A percentile compares a stretch with the other conserved stretches of the same genome.
These are phyloP conservation scores for Colletotrichum liriopes DNA, from an alignment of 2,329 filamentous ascomycete genomes.

Conservation along the genomic window DNA sequence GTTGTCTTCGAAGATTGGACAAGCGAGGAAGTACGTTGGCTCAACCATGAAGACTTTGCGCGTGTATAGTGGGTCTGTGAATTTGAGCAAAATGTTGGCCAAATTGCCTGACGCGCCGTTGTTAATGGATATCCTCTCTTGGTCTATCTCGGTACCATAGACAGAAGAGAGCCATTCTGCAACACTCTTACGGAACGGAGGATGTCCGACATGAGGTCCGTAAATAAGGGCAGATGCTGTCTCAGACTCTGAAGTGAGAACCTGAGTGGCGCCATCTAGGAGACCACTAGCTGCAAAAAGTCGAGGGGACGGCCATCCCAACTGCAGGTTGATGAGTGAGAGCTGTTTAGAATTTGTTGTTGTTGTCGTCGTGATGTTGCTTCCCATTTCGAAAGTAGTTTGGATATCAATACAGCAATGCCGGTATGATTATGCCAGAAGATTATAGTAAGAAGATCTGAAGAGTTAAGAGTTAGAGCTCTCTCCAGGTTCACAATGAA, in stretches of 20 bases:
- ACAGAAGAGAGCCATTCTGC: constrained; percentile 79
- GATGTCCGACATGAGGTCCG: constrained; percentile 82
- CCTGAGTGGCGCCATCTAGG: constrained; percentile 71
- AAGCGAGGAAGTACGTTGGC: constrained; percentile 86
- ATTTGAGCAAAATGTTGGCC: constrained; percentile 83
- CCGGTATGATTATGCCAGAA: neutral
- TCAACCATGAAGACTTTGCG: constrained; percentile 84
- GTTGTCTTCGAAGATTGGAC: constrained; percentile 85
- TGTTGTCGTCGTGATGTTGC: neutral
- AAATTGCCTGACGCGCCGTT: constrained; percentile 89
- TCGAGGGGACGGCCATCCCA: constrained; percentile 76
- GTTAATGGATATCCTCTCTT: constrained; percentile 81
- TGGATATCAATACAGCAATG: neutral
- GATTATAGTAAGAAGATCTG: neutral
- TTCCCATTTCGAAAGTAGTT: neutral
- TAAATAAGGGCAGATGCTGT: constrained; percentile 79
- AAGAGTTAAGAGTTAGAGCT: neutral
- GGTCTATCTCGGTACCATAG: constrained; percentile 62
- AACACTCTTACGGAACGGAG: constrained; percentile 76
- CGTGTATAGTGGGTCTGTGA: constrained; percentile 84
- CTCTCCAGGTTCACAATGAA: neutral
- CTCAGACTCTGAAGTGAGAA: constrained; percentile 72
- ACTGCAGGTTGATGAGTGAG: constrained; percentile 73
- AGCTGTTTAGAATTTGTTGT: constrained; percentile 6
- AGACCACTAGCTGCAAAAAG: constrained; percentile 79